Base-by-base conservation (phyloP, 1,284 basidiomycete genomes). In the Apiotrichum domesticum region DNA sequence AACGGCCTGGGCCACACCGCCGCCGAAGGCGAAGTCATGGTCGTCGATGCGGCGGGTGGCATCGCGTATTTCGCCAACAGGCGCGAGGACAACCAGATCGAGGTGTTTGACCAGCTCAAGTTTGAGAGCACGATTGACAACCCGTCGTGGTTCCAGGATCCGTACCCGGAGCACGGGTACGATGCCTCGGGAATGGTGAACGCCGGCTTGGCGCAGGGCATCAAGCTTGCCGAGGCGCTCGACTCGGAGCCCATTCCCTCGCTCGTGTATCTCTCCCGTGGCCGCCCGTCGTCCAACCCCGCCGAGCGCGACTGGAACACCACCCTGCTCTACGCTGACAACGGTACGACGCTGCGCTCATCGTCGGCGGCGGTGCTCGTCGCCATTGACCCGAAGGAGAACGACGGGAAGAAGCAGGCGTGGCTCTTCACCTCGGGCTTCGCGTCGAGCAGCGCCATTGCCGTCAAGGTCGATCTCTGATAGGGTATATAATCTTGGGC, bases 1-100 rank as follows among this genome's bases (percentile, higher is more conserved):
- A 72, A 72, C 50, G 70, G 70, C 2, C 61, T 72, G 3, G 67
- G 65, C 9, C 64, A 63, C 47, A 63, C 62, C 1, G 50, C 58
- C 4, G 42, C 14, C 45, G 47, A 60, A n/a, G 56, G 50, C 34
- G 50, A 58, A 29, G 55, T 72, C 2, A 39, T 67, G 9, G 52
- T 67, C 43, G 43, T 37, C 49, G 64, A 66, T 41, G 67, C 70
- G 0, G 51, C 63, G 3, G 68, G 66, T 2, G 70, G 68, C 4
- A 50, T 63, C 1, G 48, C 51, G 5, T 57, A 57, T 50, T 35
- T 61, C 14, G 53, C 59, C 6, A 15, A 37, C 14, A 42, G 48
- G 46, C 37, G 37, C 3, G 55, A 56, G 29, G 46, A 53, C 49
- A 35, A 41, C 13, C 42, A 29, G 39, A 51, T 61, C 37, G 32